Evolutionary conservation across 164 flowering plant species (phyloP).

Genomic region (Chimonanthus praecox): DNA sequence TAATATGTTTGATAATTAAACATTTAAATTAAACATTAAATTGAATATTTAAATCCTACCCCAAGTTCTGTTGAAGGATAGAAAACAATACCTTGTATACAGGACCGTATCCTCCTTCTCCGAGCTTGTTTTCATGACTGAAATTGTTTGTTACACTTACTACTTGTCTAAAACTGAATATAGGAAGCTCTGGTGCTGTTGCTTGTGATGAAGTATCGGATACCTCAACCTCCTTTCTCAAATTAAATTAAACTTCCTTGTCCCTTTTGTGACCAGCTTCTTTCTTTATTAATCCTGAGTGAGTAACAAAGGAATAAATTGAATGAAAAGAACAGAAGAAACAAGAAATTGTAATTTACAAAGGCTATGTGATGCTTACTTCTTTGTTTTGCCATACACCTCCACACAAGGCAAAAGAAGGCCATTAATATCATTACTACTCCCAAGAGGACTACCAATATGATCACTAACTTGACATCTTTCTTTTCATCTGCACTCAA

Average conservation of each 20-base stretch:
- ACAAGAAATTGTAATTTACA: too few relatives aligned
- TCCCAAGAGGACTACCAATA: not conserved
- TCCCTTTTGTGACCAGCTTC: not conserved
- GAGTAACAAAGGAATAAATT: too few relatives aligned
- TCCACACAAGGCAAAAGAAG: not conserved
- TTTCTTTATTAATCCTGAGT: not conserved
- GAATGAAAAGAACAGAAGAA: not conserved
- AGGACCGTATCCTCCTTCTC: constrained; percentile 3
- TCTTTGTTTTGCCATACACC: not conserved
- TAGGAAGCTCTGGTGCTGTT: not conserved
- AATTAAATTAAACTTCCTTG: not conserved
- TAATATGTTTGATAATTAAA: too few relatives aligned
- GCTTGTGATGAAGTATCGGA: not conserved
- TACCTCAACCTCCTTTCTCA: not conserved
- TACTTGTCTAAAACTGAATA: not conserved
- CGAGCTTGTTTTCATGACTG: not conserved
- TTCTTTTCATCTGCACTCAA: not conserved
- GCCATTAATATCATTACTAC: not conserved
- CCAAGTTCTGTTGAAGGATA: not conserved
- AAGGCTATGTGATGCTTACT: not conserved
- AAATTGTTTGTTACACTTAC: not conserved
- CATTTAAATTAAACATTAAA: not conserved
- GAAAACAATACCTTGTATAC: not conserved
- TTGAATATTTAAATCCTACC: not conserved
- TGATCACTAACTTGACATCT: not conserved